phyloP scores from a whole-genome alignment of 1,284 basidiomycete genomes.

The Bondarzewia mesenterica region DNA sequence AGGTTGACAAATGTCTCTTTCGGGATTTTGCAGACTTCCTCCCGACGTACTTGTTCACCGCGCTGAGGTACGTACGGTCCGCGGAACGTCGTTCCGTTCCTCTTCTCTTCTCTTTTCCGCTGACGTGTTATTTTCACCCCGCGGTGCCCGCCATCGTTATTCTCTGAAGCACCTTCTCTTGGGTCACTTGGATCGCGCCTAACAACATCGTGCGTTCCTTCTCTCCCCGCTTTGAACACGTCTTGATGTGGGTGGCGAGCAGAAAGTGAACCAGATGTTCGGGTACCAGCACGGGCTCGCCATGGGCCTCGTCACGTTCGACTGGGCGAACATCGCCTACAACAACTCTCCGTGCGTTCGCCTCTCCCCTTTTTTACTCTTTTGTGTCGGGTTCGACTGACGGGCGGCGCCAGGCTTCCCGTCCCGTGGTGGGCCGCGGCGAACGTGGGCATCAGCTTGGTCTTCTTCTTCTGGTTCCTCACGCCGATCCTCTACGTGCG shows the following conservation, averaged over 20 bases:
- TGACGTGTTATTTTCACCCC: not conserved
- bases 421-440: constrained; percentile 34
- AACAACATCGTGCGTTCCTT: constrained; percentile 37
- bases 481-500: constrained; percentile 45
- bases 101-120: not conserved
- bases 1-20: constrained; percentile 17
- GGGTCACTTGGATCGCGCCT: constrained; percentile 55
- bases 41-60: constrained; percentile 58
- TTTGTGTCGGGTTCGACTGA: not conserved
- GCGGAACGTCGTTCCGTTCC: constrained; percentile 5
- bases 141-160: no score
- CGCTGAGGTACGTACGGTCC: constrained; percentile 28
- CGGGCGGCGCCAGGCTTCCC: constrained; percentile 24
- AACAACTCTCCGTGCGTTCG: constrained; percentile 34
- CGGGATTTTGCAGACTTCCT: constrained; percentile 35
- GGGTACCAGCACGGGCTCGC: constrained; percentile 68
- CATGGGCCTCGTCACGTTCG: constrained; percentile 59
- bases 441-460: constrained; percentile 8
- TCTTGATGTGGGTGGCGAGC: constrained; percentile 11
- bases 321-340: constrained; percentile 58
- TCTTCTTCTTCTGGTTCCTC: constrained; percentile 36
- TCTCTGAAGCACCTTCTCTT: constrained; percentile 10
- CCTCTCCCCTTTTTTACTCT: not conserved
- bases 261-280: constrained; percentile 61
- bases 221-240: not conserved